phyloP scores from a whole-genome alignment of 129 eudicot species.

The sunflower (Helianthus annuus) region DNA sequence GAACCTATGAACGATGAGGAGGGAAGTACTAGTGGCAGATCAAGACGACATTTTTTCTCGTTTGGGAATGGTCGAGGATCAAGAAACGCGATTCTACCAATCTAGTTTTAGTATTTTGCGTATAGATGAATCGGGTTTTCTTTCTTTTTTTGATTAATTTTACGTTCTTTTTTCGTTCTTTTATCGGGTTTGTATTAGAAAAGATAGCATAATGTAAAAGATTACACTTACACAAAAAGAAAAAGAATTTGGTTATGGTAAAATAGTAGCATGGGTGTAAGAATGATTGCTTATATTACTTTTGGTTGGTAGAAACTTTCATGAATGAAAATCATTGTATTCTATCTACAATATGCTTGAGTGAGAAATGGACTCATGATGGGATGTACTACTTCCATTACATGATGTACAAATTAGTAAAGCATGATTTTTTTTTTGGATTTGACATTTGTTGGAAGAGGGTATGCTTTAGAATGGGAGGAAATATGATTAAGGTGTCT shows the following conservation, averaged over 20 bases:
- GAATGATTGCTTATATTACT: slow-evolving; percentile 44
- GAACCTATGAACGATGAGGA: slow-evolving; percentile 53
- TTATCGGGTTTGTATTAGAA: not conserved
- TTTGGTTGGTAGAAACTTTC: slow-evolving; percentile 28
- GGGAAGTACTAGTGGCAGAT: slow-evolving; percentile 61
- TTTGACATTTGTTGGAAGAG: slow-evolving; percentile 7
- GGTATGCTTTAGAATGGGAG: not conserved
- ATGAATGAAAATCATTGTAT: slow-evolving; percentile 54
- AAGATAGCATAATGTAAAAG: slow-evolving; percentile 21
- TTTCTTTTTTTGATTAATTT: slow-evolving; percentile 15
- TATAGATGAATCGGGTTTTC: slow-evolving; percentile 12
- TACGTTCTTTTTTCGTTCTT: not conserved
- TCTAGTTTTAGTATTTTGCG: slow-evolving; percentile 32
- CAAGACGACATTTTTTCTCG: slow-evolving; percentile 60
- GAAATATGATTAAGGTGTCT: slow-evolving; percentile 18
- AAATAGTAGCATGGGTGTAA: slow-evolving; percentile 44
- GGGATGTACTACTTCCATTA: slow-evolving; percentile 13
- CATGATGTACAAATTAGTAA: slow-evolving; percentile 28
- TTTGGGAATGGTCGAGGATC: slow-evolving; percentile 82
- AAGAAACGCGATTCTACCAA: slow-evolving; percentile 60
- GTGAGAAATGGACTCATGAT: slow-evolving; percentile 25
- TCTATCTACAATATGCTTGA: slow-evolving; percentile 14
- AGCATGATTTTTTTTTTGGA: not conserved
- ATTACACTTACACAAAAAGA: slow-evolving; percentile 13
- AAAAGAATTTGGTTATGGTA: slow-evolving; percentile 18